Evolutionary conservation across 345 rosid genomes (phyloP).

Genomic region (Euclidium syriacum): DNA sequence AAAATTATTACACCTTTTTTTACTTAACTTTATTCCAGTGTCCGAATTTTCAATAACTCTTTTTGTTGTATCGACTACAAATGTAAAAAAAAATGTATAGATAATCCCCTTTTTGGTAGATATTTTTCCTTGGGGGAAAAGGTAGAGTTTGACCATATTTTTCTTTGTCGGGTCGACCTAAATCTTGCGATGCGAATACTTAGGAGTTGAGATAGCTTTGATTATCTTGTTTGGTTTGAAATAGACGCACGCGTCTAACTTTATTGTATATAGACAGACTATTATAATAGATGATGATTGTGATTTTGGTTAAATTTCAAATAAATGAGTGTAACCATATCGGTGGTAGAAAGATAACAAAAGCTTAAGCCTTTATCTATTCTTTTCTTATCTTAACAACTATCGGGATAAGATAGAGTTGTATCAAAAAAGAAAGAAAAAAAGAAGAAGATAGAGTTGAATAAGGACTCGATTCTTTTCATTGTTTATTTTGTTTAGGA

Average conservation of each 20-base stretch:
- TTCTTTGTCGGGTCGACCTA: constrained; percentile 10
- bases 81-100: neutral
- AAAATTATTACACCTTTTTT: neutral
- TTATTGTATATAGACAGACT: constrained; percentile 4
- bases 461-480: neutral
- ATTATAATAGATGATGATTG: neutral
- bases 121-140: neutral
- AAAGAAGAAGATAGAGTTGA: neutral
- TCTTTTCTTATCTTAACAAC: neutral
- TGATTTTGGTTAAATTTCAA: neutral
- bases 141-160: constrained; percentile 21
- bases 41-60: neutral
- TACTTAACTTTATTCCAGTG: neutral
- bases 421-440: too few relatives aligned
- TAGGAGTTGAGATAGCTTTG: constrained; percentile 13
- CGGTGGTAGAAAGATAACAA: too few relatives aligned
- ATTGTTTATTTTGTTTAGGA: too few relatives aligned
- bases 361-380: neutral
- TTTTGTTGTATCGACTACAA: neutral
- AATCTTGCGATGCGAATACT: constrained; percentile 9
- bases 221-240: constrained; percentile 22
- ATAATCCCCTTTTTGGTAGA: constrained; percentile 6
- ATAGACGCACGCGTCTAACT: constrained; percentile 15
- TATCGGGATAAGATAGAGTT: constrained; percentile 1
- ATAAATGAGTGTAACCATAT: neutral